Base-by-base conservation (phyloP, 345 rosid genomes). In the Atalantia buxifolia region DNA sequence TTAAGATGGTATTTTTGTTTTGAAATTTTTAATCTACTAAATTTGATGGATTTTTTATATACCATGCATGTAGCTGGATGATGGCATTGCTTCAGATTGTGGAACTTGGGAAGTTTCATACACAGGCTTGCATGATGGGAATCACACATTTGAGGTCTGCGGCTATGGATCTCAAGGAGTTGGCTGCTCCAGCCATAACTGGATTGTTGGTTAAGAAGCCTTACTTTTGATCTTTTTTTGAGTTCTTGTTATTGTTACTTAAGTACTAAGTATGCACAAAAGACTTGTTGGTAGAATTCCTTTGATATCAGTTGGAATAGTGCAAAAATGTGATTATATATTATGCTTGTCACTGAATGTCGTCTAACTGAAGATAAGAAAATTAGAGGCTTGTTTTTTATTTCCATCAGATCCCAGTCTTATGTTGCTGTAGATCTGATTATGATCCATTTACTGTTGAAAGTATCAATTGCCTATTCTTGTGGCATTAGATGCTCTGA, bases 101-200 rank as follows among this genome's bases (percentile, higher is more conserved):
- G 88, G 85, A 72, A 74, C 57, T 72, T 76, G 84, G 85, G 62
- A 84, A 78, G 80, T 85, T 82, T 77, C 78, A n/a, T 93, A 89
- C 81, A 57, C 83, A 9, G 88, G 87, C 59, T 85, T 95, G 83
- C 76, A 65, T 59, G 99, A 93, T 6, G 99, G 99, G 30, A 86
- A 86, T 59, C 99, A 95, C 86, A 78, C 90, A 67, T 91, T 93
- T 82, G 86, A 81, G 85, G 94, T 93, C 81, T 93, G 99, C 78
- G 50, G 80, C 76, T 85, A 86, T 69, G 85, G 84, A 79, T 78
- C 84, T 78, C 83, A 62, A 76, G 88, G 85, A 86, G 78, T 73
- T 83, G 87, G 83, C 90, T 95, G 98, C 81, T 80, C 82, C 70
- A 78, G 31, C 75, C 90, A 91, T 77, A 85, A 87, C 78, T 95